Evolutionary conservation across 2,329 filamentous ascomycete species (phyloP).

Genomic region (Huntiella decipiens): DNA sequence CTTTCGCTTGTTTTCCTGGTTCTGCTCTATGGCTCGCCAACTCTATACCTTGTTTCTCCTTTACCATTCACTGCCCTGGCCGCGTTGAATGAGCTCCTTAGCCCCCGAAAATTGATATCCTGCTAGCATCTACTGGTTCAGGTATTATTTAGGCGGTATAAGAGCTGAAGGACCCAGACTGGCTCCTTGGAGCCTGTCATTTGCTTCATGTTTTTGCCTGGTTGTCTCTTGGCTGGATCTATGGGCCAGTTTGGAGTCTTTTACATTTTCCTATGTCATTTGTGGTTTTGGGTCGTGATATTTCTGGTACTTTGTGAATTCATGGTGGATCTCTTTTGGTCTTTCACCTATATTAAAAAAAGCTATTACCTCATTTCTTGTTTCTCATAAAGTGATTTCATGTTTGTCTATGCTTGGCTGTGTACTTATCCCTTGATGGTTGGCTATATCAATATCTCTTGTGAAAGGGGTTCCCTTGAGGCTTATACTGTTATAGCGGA

Average conservation of each 20-base stretch:
- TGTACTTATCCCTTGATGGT: no score
- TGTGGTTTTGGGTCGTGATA: background rate
- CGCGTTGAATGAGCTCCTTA: background rate
- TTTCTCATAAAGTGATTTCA: no score
- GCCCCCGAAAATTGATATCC: background rate
- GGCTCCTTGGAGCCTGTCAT: background rate
- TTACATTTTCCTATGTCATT: background rate
- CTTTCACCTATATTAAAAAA: no score
- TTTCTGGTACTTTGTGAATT: no score
- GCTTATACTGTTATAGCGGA: no score
- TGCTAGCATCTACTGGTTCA: no score
- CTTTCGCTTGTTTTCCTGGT: background rate
- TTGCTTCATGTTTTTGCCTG: background rate
- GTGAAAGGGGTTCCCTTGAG: no score
- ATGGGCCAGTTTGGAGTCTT: background rate
- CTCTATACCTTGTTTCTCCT: background rate
- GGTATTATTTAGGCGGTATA: background rate
- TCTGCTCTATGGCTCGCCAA: background rate
- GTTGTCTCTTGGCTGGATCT: background rate
- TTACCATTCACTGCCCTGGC: background rate
- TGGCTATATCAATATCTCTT: no score
- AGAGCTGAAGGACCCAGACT: background rate
- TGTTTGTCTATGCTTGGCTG: no score
- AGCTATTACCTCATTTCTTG: no score
- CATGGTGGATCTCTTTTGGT: no score